Evolutionary conservation across 176 grass and related monocot species (phyloP).

Genomic region (Rhynchospora pubera): DNA sequence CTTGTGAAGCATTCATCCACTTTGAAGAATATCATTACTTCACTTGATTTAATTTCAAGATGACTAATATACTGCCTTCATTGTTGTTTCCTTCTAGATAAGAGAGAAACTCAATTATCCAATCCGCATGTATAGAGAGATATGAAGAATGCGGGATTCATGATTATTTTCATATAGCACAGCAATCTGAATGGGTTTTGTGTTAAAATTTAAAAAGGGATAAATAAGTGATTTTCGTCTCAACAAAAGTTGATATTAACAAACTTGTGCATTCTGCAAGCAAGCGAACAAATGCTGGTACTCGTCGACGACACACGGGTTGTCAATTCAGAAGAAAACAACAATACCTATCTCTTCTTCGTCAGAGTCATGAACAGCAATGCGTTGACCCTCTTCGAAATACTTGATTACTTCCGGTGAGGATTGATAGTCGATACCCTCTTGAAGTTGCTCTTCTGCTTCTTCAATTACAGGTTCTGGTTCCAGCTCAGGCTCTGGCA

Average conservation of each 20-base stretch:
- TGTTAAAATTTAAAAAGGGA: neutral
- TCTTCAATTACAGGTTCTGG: neutral
- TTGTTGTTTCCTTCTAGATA: neutral
- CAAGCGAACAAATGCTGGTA: neutral
- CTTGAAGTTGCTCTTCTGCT: constrained; percentile 11
- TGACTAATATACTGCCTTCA: neutral
- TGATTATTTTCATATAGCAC: neutral
- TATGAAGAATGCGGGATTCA: neutral
- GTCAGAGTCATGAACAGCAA: constrained; percentile 10
- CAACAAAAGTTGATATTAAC: neutral
- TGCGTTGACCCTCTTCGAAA: constrained; percentile 17
- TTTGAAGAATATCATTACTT: neutral
- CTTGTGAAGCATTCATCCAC: neutral
- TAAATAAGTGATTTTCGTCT: neutral
- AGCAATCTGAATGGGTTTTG: neutral
- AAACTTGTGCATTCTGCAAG: neutral
- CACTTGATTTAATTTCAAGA: neutral
- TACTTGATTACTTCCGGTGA: constrained; percentile 3
- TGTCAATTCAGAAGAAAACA: neutral
- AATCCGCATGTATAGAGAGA: neutral
- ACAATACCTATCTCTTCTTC: constrained; percentile 23
- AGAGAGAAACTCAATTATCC: neutral
- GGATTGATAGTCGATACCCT: neutral
- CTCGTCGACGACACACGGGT: neutral
- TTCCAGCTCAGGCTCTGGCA: neutral